Percentiles rank a stretch among this genome's conserved stretches.
Evolutionary conservation across 768 basidiomycete species (phyloP).

Genomic region (Neoboletus magnificus): DNA sequence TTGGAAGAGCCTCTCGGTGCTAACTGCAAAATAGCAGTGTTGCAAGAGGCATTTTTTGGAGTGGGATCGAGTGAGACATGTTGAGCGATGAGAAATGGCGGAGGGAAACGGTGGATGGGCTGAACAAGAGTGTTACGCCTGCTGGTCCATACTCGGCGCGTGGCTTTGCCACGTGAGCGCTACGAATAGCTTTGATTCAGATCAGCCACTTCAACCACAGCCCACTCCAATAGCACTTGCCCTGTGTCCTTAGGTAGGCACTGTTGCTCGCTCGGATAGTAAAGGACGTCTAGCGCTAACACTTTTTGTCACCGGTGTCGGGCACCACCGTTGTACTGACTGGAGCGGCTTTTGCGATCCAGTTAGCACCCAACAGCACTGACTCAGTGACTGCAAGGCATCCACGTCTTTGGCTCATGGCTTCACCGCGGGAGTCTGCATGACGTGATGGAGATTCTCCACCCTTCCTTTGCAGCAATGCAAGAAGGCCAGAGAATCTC

Average conservation of each 20-base stretch:
- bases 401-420: slow-evolving; percentile 20
- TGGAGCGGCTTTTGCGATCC: background rate
- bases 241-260: background rate
- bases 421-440: slow-evolving; percentile 15
- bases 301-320: background rate
- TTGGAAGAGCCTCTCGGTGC: background rate
- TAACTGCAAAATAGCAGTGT: background rate
- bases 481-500: slow-evolving; percentile 18
- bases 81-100: slow-evolving; percentile 27
- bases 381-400: slow-evolving; percentile 1
- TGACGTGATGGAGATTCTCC: slow-evolving; percentile 24
- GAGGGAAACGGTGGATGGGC: slow-evolving; percentile 30
- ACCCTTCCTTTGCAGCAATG: slow-evolving; percentile 23
- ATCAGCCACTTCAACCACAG: slow-evolving; percentile 16
- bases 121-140: slow-evolving; percentile 34
- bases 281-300: background rate
- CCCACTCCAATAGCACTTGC: background rate
- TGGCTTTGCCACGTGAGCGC: slow-evolving; percentile 32
- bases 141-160: slow-evolving; percentile 29
- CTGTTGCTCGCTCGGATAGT: background rate
- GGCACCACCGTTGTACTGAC: background rate
- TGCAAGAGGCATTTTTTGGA: background rate
- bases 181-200: slow-evolving; percentile 18
- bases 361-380: background rate
- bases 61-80: slow-evolving; percentile 14